Conservation (phyloP, 148 eudicot genomes). For the Nepenthes mirabilis region DNA sequence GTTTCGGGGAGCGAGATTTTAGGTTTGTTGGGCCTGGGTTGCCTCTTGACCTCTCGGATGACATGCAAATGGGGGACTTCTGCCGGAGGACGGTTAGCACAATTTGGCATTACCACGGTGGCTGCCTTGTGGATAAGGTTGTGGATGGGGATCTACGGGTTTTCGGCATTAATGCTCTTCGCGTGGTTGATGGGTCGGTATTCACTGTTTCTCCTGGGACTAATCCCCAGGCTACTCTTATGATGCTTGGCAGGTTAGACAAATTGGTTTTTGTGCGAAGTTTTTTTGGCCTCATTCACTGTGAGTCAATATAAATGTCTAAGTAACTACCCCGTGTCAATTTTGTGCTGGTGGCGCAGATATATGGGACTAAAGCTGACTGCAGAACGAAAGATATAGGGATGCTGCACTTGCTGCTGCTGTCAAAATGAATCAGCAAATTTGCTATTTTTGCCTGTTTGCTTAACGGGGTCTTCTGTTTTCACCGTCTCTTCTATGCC, state of each 20-base stretch:
- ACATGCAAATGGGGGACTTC: constrained; percentile 49
- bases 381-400: constrained; percentile 23
- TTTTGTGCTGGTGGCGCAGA: constrained; percentile 20
- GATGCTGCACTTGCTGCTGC: constrained; percentile 1
- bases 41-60: constrained; percentile 49
- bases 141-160: constrained; percentile 61
- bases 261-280: neutral
- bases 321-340: neutral
- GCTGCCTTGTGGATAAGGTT: constrained; percentile 79
- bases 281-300: neutral
- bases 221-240: constrained; percentile 86
- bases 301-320: neutral
- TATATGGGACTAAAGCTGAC: constrained; percentile 55
- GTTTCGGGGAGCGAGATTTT: constrained; percentile 42
- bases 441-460: too few species aligned
- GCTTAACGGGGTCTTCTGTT: too few species aligned
- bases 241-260: constrained; percentile 82
- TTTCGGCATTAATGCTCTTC: constrained; percentile 45
- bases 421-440: neutral
- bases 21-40: constrained; percentile 64
- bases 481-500: too few species aligned
- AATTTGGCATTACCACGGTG: constrained; percentile 96
- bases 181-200: constrained; percentile 77
- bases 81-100: constrained; percentile 69
- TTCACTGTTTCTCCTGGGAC: constrained; percentile 78